Evolutionary conservation across 2,329 filamentous ascomycete species (phyloP), one percentile per base, ranked within the genome.

Genomic region (Ophiocordyceps unilateralis): DNA sequence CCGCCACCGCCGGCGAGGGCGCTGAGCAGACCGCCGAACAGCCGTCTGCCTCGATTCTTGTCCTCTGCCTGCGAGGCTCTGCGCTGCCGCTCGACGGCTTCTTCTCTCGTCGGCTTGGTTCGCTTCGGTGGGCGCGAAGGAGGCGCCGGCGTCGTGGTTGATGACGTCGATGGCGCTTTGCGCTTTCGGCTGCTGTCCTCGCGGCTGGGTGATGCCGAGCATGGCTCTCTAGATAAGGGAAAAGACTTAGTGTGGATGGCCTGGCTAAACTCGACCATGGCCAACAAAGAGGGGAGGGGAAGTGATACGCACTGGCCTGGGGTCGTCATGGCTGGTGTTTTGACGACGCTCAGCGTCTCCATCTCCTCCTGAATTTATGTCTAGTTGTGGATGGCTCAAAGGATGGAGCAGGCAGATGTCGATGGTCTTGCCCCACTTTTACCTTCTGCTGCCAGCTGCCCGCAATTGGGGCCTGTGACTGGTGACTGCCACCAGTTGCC

Each of bases 1-100:
- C 32, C 32, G 7, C 17, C 10, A 15, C 28, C n/a, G 11, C 28
- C 28, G 11, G 32, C 32, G 46, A 93, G 70, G 32, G 82, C 85
- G 58, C 72, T 83, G 46, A 91, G 67, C 44, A 93, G 64, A 30
- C 81, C 83, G 47, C 89, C 88, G 56, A 95, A 95, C 47, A 96
- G 69, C 43, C 89, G 75, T 60, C 83, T 81, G 20, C 84, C 83
- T 32, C 89, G 81, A 57, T 83, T 86, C 59, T 80, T 85, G 57
- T 96, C 89, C 53, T 93, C 83, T 45, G 93, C 83, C 45, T 78
- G 59, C 7, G 52, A 54, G 34, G 55, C 40, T 7, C 22, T 14
- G 17, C 39, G 22, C 22, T n/a, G 20, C 22, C 23, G 5, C 21
- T 40, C 39, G 22, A 14, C 14, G 5, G 14, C n/a, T 14, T 17